Conservation (phyloP, 2,329 filamentous ascomycete genomes). For the Sclerotinia borealis region DNA sequence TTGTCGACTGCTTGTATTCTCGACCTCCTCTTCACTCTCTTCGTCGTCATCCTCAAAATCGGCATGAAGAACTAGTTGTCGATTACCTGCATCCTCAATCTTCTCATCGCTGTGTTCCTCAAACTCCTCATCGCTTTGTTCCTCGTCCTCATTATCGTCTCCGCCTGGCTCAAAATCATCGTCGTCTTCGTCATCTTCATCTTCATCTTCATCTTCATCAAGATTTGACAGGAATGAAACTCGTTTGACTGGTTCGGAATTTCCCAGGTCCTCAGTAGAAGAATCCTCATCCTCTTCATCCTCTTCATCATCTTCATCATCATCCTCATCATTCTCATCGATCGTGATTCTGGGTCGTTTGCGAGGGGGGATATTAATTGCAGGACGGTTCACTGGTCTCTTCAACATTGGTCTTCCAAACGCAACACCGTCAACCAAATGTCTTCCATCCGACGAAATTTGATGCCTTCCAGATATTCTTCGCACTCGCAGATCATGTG, state of each 20-base stretch:
- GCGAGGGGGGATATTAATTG: conserved; percentile 64
- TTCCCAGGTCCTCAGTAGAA: conserved; percentile 15
- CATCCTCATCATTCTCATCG: no score
- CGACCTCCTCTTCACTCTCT: conserved; percentile 27
- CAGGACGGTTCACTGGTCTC: conserved; percentile 53
- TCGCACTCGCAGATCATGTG: conserved; percentile 66
- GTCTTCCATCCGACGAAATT: conserved; percentile 70
- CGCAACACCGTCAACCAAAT: conserved; percentile 77
- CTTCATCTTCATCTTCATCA: conserved; percentile 22
- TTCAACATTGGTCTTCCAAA: conserved; percentile 71
- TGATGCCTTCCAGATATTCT: conserved; percentile 73
- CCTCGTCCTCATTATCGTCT: conserved; percentile 21
- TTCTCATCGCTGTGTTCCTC: conserved; percentile 28
- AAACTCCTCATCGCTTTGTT: conserved; percentile 29
- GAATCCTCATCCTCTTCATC: conserved; percentile 36
- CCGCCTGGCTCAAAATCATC: conserved; percentile 28
- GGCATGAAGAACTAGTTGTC: conserved; percentile 27
- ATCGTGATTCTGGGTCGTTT: conserved; percentile 56
- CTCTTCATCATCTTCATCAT: conserved; percentile 35
- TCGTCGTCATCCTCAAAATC: conserved; percentile 35
- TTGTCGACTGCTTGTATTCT: conserved; percentile 23
- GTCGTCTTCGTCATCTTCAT: conserved; percentile 15
- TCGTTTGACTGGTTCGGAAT: conserved; percentile 25
- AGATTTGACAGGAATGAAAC: not conserved
- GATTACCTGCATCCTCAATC: conserved; percentile 27